Conservation (phyloP, 192 early-diverging fungal species). For the Mortierella antarctica region DNA sequence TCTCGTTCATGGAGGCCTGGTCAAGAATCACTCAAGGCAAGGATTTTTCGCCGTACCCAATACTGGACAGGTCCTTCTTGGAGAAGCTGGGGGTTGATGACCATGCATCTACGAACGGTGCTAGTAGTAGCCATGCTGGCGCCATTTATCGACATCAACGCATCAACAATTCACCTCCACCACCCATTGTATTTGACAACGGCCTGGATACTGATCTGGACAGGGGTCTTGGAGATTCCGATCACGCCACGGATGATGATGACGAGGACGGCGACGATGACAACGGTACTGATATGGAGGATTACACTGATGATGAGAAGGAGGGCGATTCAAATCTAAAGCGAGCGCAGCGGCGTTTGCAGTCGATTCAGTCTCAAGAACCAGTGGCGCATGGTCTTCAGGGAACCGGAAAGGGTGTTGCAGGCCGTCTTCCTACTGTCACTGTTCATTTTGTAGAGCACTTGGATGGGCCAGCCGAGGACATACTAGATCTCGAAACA, state of each 20-base stretch:
- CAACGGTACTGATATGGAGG: background rate
- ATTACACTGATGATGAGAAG: background rate
- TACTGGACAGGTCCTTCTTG: conserved; percentile 35
- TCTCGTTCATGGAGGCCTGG: conserved; percentile 53
- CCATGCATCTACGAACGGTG: background rate
- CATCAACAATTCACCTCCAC: conserved; percentile 45
- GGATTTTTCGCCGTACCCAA: conserved; percentile 43
- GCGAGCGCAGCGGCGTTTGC: conserved; percentile 8
- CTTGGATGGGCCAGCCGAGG: conserved; percentile 12
- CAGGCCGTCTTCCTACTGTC: conserved; percentile 1
- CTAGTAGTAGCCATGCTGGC: background rate
- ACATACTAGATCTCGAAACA: conserved; percentile 3
- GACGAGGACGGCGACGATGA: conserved; percentile 12
- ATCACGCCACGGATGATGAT: conserved; percentile 17
- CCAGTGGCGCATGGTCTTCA: background rate
- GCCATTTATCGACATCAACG: conserved; percentile 40
- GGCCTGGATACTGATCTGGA: conserved; percentile 26
- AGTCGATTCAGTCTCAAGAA: background rate
- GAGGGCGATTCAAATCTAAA: background rate
- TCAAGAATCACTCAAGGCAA: conserved; percentile 49
- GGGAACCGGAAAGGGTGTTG: background rate
- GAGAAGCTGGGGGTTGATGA: conserved; percentile 15
- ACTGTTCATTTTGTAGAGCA: conserved; percentile 4
- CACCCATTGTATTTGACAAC: conserved; percentile 48
- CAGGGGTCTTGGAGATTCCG: conserved; percentile 16